Conservation (phyloP, 2,329 filamentous ascomycete genomes). For the Sclerotinia spermophila region DNA sequence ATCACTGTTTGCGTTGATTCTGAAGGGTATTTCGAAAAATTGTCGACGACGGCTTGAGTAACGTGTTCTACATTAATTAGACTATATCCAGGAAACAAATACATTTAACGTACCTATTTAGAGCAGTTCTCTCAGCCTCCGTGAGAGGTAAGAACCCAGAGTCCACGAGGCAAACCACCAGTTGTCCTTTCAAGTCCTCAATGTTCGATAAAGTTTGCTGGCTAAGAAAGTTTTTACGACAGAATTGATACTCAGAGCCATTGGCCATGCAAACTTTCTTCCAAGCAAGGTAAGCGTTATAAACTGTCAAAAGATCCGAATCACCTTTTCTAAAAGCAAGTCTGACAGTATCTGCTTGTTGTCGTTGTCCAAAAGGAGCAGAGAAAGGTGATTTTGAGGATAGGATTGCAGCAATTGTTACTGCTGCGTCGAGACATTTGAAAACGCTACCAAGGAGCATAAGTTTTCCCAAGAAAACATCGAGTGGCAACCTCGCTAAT, state of each 20-base stretch:
- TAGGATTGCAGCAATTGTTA: constrained; percentile 88
- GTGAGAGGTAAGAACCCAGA: constrained; percentile 77
- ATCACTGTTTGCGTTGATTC: constrained; percentile 70
- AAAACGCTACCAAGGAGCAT: constrained; percentile 84
- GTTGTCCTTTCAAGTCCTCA: constrained; percentile 90
- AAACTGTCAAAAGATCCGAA: constrained; percentile 87
- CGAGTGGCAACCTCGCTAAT: constrained; percentile 81
- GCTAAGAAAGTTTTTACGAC: constrained; percentile 89
- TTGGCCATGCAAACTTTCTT: constrained; percentile 70
- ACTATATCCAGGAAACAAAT: not conserved
- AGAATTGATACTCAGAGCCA: constrained; percentile 81
- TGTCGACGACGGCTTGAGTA: constrained; percentile 60
- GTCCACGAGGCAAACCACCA: constrained; percentile 80
- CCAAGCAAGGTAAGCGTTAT: constrained; percentile 92
- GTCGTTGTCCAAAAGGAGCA: constrained; percentile 76
- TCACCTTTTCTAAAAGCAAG: constrained; percentile 79
- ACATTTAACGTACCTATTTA: constrained; percentile 53
- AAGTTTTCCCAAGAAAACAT: constrained; percentile 92
- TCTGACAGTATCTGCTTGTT: constrained; percentile 76
- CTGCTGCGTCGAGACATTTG: constrained; percentile 83
- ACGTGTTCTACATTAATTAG: constrained; percentile 45
- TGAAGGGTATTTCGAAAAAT: constrained; percentile 79
- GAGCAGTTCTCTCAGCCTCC: constrained; percentile 63
- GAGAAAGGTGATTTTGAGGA: constrained; percentile 95
- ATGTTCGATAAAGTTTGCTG: constrained; percentile 87